A percentile compares a stretch with the other conserved stretches of the same genome.
These are phyloP conservation scores for Rhodomyrtus tomentosa DNA, from an alignment of 345 rosid species.

Conservation along the genomic window DNA sequence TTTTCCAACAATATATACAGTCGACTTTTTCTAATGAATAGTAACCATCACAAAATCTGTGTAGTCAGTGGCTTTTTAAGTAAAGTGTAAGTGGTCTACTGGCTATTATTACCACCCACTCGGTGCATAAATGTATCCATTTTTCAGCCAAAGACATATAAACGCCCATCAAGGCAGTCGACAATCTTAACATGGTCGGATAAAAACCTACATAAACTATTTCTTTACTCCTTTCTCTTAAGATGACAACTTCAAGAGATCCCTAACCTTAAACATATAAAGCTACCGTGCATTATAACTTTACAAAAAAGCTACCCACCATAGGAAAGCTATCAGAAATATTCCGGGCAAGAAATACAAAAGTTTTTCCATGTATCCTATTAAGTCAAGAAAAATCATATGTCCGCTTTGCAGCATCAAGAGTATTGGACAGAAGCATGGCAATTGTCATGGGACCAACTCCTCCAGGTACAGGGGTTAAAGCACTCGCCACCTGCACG, in stretches of 20 bases:
- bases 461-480: conserved; percentile 95
- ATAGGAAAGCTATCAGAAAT: not conserved
- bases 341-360: not conserved
- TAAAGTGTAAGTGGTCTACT: not conserved
- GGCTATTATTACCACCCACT: not conserved
- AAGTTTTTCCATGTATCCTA: not conserved
- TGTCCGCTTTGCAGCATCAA: conserved; percentile 60
- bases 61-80: not conserved
- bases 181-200: not conserved
- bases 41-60: not conserved
- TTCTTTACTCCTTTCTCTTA: not conserved
- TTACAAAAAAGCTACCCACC: not conserved
- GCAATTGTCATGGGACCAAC: conserved; percentile 93
- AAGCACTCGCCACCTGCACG: conserved; percentile 53
- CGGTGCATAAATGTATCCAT: not conserved
- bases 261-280: not conserved
- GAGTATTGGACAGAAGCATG: conserved; percentile 74
- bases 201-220: not conserved
- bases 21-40: not conserved
- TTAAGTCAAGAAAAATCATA: conserved; percentile 9
- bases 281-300: not conserved
- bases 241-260: not conserved
- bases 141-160: not conserved
- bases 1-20: not conserved
- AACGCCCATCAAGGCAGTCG: not conserved